Percentiles rank a stretch among this genome's conserved stretches.
Evolutionary conservation across 257 asterid genomes (phyloP).

Genomic region (Fraxinus americana): DNA sequence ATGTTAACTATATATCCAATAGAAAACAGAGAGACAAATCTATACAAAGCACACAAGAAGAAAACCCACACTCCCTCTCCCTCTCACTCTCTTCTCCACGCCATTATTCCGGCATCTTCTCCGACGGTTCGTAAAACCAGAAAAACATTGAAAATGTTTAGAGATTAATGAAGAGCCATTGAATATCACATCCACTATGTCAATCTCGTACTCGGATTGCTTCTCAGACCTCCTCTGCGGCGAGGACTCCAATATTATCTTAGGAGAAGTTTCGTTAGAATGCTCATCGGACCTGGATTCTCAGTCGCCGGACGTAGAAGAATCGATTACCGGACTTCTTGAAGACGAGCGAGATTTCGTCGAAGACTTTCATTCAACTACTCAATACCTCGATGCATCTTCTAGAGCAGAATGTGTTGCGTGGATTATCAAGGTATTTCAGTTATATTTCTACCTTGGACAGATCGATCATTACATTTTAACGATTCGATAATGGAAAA

Average conservation of each 20-base stretch:
- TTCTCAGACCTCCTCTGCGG: constrained; percentile 92
- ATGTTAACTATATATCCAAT: constrained; percentile 37
- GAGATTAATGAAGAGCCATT: constrained; percentile 33
- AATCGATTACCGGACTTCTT: constrained; percentile 69
- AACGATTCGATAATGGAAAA: background rate
- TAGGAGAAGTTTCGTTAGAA: constrained; percentile 60
- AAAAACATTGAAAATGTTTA: constrained; percentile 29
- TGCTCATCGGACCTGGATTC: constrained; percentile 75
- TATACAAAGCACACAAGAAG: constrained; percentile 43
- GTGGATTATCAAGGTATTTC: constrained; percentile 90
- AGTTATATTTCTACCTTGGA: background rate
- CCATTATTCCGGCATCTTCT: constrained; percentile 24
- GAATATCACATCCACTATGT: constrained; percentile 49
- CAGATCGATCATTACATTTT: background rate
- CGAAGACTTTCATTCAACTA: constrained; percentile 25
- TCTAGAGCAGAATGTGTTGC: constrained; percentile 68
- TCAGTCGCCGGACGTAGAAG: constrained; percentile 51
- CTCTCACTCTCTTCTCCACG: constrained; percentile 33
- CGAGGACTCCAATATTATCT: constrained; percentile 74
- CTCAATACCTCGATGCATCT: constrained; percentile 54
- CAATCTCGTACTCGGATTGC: constrained; percentile 80
- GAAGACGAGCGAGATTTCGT: constrained; percentile 67
- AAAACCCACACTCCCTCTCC: constrained; percentile 17
- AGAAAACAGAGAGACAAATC: constrained; percentile 32
- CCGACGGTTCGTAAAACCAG: constrained; percentile 40